phyloP scores from a whole-genome alignment of 2,329 filamentous ascomycete species.

The Coniella lustricola region DNA sequence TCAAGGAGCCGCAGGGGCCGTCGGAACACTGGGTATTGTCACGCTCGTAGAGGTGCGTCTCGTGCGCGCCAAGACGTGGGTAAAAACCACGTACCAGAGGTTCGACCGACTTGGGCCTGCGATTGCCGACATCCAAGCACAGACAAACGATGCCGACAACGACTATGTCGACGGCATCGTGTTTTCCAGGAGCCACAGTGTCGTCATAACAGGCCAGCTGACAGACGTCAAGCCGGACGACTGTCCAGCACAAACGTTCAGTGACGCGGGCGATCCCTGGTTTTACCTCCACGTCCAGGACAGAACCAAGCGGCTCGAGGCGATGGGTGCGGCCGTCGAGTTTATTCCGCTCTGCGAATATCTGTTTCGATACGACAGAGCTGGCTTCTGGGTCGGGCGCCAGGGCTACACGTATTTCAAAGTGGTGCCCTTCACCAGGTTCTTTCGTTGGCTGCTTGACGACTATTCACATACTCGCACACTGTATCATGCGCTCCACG shows the following conservation, averaged over 20 bases:
- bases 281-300: constrained; percentile 62
- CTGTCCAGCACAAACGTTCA: constrained; percentile 37
- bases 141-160: constrained; percentile 25
- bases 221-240: constrained; percentile 36
- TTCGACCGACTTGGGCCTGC: constrained; percentile 35
- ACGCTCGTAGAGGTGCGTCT: constrained; percentile 54
- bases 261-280: constrained; percentile 60
- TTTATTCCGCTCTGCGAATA: constrained; percentile 58
- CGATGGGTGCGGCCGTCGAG: constrained; percentile 14
- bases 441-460: constrained; percentile 56
- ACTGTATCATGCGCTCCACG: constrained; percentile 29
- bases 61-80: constrained; percentile 44
- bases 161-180: constrained; percentile 67
- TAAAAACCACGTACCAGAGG: constrained; percentile 48
- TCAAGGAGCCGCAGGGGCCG: constrained; percentile 49
- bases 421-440: constrained; percentile 55
- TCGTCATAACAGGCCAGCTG: constrained; percentile 55
- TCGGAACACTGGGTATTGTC: constrained; percentile 54
- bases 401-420: constrained; percentile 59
- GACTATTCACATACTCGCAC: constrained; percentile 56
- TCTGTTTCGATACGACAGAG: constrained; percentile 64
- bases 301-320: constrained; percentile 24
- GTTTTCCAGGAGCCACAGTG: constrained; percentile 46
- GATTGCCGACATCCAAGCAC: constrained; percentile 33
- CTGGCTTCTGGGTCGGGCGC: constrained; percentile 60